Base-by-base conservation (phyloP, 257 asterid genomes). In the Penstemon davidsonii region DNA sequence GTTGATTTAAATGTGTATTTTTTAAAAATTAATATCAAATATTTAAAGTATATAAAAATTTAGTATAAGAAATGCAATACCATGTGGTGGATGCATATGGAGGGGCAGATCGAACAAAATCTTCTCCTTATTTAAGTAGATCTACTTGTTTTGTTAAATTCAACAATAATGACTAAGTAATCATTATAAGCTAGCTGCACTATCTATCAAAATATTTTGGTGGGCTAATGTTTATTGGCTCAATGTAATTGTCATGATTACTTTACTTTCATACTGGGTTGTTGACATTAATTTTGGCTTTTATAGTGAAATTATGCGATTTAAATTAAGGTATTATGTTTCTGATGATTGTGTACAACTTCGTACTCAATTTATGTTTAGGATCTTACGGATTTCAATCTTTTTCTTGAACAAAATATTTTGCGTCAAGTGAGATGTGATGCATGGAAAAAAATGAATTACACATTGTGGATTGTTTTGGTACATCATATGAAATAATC, bases 201-300 rank as follows among this genome's bases (percentile, higher is more conserved):
- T 69, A 45, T 79, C 71, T 78, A 69, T 76, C 82, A 37, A 70
- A 79, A 67, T 64, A 33, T 68, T 73, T 76, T 77, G 67, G 67
- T 62, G 36, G 72, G 67, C 69, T 75, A 72, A 75, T 52, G 59
- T 81, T 83, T 83, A 69, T 79, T 73, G 88, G 86, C 88, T 84
- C 86, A 74, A 87, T 84, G 85, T 71, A 44, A 9, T 44, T 15
- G 65, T 44, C 70, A 75, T 86, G 65, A 81, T 81, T 75, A n/a
- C n/a, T 55, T 51, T 66, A 25, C 44, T 56, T 64, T 59, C 18
- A 8, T 19, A 57, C 73, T 66, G 56, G 59, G 44, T 55, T 70
- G 71, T 55, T 73, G 68, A 50, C 56, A 25, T 25, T 25, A 25
- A 68, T 56, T 60, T 60, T 39, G 45, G 13, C 25, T 47, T 64